Evolutionary conservation across 2,329 filamentous ascomycete species (phyloP).

Genomic region (Ophiocordyceps sinensis): DNA sequence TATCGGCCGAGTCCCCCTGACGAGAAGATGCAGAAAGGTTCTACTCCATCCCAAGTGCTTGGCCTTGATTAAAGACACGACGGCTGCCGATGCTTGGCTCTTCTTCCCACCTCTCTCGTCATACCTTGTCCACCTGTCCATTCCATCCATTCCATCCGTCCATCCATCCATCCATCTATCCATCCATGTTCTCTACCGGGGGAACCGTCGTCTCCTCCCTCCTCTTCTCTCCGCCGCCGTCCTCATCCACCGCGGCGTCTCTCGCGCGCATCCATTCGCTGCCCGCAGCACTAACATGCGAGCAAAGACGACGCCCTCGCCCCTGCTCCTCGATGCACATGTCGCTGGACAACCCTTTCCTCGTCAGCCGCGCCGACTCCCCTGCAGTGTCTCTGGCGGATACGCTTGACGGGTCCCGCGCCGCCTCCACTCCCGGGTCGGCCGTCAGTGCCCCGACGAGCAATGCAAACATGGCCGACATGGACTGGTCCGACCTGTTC

Average conservation of each 20-base stretch:
- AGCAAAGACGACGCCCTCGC: neutral
- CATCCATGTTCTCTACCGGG: no score
- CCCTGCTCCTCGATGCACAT: constrained; percentile 1
- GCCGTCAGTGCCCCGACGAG: neutral
- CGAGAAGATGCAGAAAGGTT: no score
- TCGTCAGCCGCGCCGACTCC: constrained; percentile 2
- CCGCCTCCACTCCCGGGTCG: neutral
- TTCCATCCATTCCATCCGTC: no score
- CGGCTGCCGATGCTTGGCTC: no score
- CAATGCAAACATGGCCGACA: neutral
- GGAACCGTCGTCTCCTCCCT: no score
- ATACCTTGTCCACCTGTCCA: no score
- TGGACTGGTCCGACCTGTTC: constrained; percentile 4
- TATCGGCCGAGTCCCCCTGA: no score
- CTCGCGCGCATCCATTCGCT: neutral
- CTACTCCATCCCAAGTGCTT: no score
- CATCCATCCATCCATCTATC: no score
- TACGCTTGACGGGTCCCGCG: neutral
- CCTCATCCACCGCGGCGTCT: neutral
- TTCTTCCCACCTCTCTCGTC: no score
- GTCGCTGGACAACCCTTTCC: constrained; percentile 2
- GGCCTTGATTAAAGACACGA: no score
- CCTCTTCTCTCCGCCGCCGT: no score
- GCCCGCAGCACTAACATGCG: neutral
- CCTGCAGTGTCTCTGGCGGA: neutral